These are phyloP conservation scores for Bruguiera parviflora DNA, from an alignment of 345 rosid species.

Conservation along the genomic window DNA sequence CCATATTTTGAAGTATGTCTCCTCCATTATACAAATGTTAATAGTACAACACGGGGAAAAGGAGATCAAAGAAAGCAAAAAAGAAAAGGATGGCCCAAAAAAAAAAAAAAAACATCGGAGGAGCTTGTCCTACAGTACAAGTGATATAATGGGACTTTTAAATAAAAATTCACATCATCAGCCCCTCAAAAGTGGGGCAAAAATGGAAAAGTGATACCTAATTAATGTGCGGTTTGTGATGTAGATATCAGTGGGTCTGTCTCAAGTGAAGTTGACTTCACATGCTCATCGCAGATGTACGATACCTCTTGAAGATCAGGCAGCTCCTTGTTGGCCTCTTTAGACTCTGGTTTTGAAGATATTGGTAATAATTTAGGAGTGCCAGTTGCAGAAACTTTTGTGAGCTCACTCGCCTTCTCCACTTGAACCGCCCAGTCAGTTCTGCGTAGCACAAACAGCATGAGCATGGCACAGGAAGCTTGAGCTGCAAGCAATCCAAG, in stretches of 20 bases:
- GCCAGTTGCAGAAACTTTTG: constrained; percentile 29
- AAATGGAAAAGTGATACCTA: constrained; percentile 21
- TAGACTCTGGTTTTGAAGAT: constrained; percentile 20
- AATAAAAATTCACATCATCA: constrained; percentile 21
- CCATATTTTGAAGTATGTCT: constrained; percentile 12
- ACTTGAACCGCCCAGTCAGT: constrained; percentile 76
- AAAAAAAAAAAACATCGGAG: neutral
- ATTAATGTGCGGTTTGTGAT: constrained; percentile 19
- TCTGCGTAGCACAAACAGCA: constrained; percentile 58
- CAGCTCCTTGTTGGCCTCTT: constrained; percentile 6
- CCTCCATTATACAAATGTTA: constrained; percentile 19
- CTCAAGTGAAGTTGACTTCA: constrained; percentile 43
- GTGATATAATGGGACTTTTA: neutral
- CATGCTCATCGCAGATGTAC: constrained; percentile 37
- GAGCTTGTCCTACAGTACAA: constrained; percentile 16
- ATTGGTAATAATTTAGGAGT: constrained; percentile 25
- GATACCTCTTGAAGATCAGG: constrained; percentile 35
- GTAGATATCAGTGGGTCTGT: constrained; percentile 43
- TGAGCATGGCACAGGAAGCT: constrained; percentile 74
- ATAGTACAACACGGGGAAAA: constrained; percentile 11
- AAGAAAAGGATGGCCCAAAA: neutral
- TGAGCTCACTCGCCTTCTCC: constrained; percentile 67
- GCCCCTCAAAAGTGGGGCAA: constrained; percentile 22
- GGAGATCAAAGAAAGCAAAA: neutral
- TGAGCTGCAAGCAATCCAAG: constrained; percentile 91